These are phyloP conservation scores for Curvularia spicifera DNA, from an alignment of 2,329 filamentous ascomycete species.

Conservation along the genomic window DNA sequence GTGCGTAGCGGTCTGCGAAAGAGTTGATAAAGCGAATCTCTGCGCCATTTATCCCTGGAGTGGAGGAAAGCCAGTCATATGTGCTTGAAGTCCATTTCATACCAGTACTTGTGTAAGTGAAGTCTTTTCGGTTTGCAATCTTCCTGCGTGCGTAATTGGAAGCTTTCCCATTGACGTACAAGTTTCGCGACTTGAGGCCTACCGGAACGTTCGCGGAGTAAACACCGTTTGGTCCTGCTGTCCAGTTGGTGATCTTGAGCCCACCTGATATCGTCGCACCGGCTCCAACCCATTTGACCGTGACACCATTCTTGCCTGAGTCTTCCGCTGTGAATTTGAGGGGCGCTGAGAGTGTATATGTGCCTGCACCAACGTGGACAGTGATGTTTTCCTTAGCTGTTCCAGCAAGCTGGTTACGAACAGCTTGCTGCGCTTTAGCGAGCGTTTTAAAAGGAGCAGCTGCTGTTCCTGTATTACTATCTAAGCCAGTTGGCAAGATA, in stretches of 20 bases:
- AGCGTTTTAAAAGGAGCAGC: conserved; percentile 14
- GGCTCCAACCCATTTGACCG: conserved; percentile 19
- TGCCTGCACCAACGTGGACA: conserved; percentile 19
- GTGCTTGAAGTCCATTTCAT: conserved; percentile 18
- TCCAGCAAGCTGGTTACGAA: conserved; percentile 13
- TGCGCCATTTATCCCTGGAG: conserved; percentile 15
- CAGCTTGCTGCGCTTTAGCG: conserved; percentile 19
- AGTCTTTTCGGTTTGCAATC: conserved; percentile 20
- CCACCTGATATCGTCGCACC: conserved; percentile 20
- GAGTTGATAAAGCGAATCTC: conserved; percentile 27
- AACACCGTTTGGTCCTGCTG: conserved; percentile 17
- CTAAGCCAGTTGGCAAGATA: neutral
- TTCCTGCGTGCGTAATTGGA: conserved; percentile 25
- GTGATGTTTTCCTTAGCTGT: conserved; percentile 17
- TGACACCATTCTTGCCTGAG: conserved; percentile 20
- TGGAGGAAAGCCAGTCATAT: conserved; percentile 26
- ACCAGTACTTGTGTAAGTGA: conserved; percentile 16
- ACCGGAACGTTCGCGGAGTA: conserved; percentile 18
- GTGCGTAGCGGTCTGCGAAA: conserved; percentile 23
- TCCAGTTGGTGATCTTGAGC: conserved; percentile 17
- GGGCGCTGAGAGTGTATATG: conserved; percentile 15
- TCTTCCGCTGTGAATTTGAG: conserved; percentile 18
- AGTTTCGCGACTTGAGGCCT: conserved; percentile 20
- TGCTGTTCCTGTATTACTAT: conserved; percentile 4
- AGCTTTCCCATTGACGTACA: conserved; percentile 26